Evolutionary conservation across 202 grass and related monocot genomes (phyloP), one percentile per base, ranked within the genome.

Genomic region (Musa balbisiana): DNA sequence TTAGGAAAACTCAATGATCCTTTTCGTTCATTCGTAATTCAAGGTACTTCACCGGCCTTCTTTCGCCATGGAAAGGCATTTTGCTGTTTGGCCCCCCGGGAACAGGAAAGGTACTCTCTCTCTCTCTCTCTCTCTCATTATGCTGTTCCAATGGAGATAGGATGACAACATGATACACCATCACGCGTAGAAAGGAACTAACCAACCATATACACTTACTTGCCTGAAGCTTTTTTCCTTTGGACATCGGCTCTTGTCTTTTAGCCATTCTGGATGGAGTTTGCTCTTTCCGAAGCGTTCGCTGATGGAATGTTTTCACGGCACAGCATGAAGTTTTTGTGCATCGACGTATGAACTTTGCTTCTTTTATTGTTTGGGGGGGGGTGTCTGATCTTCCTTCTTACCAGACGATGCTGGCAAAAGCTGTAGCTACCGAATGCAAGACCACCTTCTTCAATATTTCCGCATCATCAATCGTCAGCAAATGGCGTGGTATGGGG

Each of bases 391-490:
- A 27, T 27, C 27, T 27, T 51, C 9, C 33, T 70, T 51, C 8
- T 12, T 77, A 29, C 21, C 83, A 97, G 94, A 97, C 94, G 22
- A 97, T 97, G 94, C 90, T 93, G 72, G 94, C 90, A 58, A 97
- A 97, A 86, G 90, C 94, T 84, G 94, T 97, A 63, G 90, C 94
- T 80, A 89, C 94, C 49, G 94, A 97, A 70, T 97, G 94, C 88
- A 91, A 91, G 72, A 97, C 88, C 21, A 97, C 88, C 2, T 97
- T 97, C 82, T 97, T 97, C 86, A 97, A 97, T 58, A 93, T 97
- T 81, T 96, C 93, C 73, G 90, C 90, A 14, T 97, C 88, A 25
- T 97, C 90, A 75, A 85, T 97, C 77, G 90, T 97, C 68, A 97
- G 90, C 75, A 97, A 97, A 78, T 97, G 90, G 90, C 86, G 86